A percentile compares a stretch with the other conserved stretches of the same genome.
Evolutionary conservation across 352 stramenopile genomes (phyloP).

Genomic region (Globisporangium alternatum): DNA sequence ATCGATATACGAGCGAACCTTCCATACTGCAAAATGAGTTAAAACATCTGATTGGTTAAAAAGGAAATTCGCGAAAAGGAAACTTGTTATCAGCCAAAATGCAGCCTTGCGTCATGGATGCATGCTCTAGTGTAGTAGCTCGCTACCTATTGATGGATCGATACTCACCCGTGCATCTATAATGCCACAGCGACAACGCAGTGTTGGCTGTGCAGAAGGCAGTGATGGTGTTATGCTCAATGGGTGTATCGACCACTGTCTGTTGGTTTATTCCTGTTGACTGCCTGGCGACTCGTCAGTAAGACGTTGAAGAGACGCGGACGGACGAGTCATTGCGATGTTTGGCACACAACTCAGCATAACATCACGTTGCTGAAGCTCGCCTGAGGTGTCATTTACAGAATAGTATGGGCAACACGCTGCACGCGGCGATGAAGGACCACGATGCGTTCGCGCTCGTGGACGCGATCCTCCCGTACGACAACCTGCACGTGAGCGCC

Average conservation of each 20-base stretch:
- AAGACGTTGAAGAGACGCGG: constrained; percentile 32
- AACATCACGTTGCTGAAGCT: background rate
- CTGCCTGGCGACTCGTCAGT: constrained; percentile 7
- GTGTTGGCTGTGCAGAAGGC: too few species aligned
- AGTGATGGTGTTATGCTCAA: too few species aligned
- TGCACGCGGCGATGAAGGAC: constrained; percentile 48
- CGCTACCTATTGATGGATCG: too few species aligned
- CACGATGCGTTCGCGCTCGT: constrained; percentile 38
- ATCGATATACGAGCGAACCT: background rate
- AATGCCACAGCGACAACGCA: too few species aligned
- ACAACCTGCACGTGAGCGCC: constrained; percentile 64
- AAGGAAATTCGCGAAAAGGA: background rate
- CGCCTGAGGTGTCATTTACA: background rate
- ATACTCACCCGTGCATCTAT: too few species aligned
- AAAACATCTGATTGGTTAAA: constrained; percentile 9
- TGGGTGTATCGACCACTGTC: too few species aligned
- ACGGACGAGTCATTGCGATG: background rate
- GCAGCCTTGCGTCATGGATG: too few species aligned
- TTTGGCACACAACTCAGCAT: too few species aligned
- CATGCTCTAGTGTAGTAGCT: too few species aligned
- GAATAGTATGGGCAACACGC: constrained; percentile 47
- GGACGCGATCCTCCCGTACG: constrained; percentile 66
- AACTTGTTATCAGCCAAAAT: too few species aligned
- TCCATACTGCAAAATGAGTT: background rate
- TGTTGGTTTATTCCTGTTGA: background rate